Evolutionary conservation across 1,284 basidiomycete genomes (phyloP), one percentile per base, ranked within the genome.

Genomic region (Malassezia arunalokei): DNA sequence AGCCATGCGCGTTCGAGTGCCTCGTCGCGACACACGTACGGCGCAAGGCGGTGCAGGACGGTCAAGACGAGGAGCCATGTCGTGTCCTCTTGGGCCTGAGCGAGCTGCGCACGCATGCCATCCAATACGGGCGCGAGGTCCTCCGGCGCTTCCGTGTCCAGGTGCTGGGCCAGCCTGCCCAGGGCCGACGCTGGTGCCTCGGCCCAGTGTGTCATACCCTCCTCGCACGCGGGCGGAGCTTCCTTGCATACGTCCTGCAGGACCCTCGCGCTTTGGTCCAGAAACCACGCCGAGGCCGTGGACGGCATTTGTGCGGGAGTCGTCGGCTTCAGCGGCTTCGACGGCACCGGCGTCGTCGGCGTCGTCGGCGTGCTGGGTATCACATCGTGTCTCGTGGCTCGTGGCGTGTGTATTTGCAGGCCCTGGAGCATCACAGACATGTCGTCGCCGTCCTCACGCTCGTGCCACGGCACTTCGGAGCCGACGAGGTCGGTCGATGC

Each of bases 401-500:
- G 11, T 35, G 33, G 33, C 33, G 33, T 35, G 33, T 35, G 33
- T 3, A 35, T 35, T 15, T 15, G 11, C 11, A 35, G 33, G 14
- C 39, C 39, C 11, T 40, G 39, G 20, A 40, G 39, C n/a, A 40
- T 40, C 11, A 15, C 3, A 12, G 33, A 12, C 11, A 35, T 35
- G 5, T 35, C 33, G 15, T 15, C 33, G 11, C 15, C 33, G 15
- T 35, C 33, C 11, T 35, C 33, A 11, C 15, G 33, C 33, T 11
- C 39, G 17, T 31, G 30, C 51, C 47, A 50, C 8, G 47, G 47
- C 27, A 35, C 31, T 6, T 12, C n/a, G 12, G 42, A 27, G 17
- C 30, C 30, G 17, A 55, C 8, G 20, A 49, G 28, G 9, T 50
- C 53, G 6, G 40, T 44, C 28, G 52, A 54, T n/a, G 47, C 33